Conservation (phyloP, 2,329 filamentous ascomycete genomes). For the Diplodia seriata region DNA sequence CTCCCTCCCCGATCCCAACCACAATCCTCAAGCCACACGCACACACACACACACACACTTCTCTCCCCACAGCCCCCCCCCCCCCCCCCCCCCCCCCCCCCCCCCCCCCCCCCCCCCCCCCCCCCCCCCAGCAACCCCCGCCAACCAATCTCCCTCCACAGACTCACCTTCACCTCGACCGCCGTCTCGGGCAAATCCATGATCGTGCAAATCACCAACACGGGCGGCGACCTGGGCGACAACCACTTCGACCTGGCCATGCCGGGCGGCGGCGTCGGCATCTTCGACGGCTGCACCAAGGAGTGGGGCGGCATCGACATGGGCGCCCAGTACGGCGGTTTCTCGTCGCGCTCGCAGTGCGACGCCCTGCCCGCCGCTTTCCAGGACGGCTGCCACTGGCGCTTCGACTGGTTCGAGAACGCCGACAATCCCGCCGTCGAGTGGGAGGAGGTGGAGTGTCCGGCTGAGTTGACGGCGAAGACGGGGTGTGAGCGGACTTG, state of each 20-base stretch:
- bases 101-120: too few relatives aligned
- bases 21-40: too few relatives aligned
- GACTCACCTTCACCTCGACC: constrained; percentile 63
- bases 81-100: too few relatives aligned
- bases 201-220: constrained; percentile 68
- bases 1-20: too few relatives aligned
- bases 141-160: constrained; percentile 27
- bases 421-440: constrained; percentile 64
- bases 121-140: not conserved
- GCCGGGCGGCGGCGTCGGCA: constrained; percentile 62
- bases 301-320: constrained; percentile 60
- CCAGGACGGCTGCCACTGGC: constrained; percentile 66
- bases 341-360: constrained; percentile 60
- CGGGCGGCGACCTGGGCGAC: constrained; percentile 61
- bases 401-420: constrained; percentile 68
- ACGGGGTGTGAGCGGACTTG: constrained; percentile 49
- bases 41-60: too few relatives aligned
- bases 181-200: constrained; percentile 64
- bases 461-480: constrained; percentile 56
- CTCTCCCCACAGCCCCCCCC: too few relatives aligned
- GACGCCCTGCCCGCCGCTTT: constrained; percentile 60
- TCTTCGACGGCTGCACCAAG: constrained; percentile 60
- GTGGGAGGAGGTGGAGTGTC: constrained; percentile 65
- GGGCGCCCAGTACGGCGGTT: constrained; percentile 66
- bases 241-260: constrained; percentile 66